Percentiles rank a stretch among this genome's conserved stretches.
phyloP scores from a whole-genome alignment of 306 rosid genomes.

The Rubus parviflorus region DNA sequence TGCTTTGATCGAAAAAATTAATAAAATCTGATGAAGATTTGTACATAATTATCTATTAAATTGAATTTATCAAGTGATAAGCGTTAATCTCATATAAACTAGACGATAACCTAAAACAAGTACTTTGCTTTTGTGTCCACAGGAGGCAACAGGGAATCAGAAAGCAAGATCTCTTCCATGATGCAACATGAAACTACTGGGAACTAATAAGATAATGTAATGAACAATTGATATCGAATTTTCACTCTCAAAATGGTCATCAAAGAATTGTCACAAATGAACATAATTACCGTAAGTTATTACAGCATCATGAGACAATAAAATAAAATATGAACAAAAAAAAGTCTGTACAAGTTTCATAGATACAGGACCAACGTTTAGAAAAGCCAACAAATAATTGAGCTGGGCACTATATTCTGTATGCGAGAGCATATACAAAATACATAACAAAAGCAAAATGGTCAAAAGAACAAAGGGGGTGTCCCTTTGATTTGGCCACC shows the following conservation, averaged over 20 bases:
- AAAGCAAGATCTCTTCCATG: neutral
- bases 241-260: neutral
- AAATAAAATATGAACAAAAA: conserved; percentile 21
- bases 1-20: too few relatives aligned
- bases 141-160: neutral
- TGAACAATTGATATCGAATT: neutral
- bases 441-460: conserved; percentile 35
- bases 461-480: conserved; percentile 23
- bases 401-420: conserved; percentile 43
- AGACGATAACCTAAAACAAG: neutral
- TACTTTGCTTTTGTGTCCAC: neutral
- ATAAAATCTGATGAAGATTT: neutral
- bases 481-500: conserved; percentile 5
- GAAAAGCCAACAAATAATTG: conserved; percentile 55
- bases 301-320: conserved; percentile 4
- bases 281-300: conserved; percentile 19
- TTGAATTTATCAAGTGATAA: neutral
- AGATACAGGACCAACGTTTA: conserved; percentile 55
- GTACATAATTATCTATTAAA: neutral
- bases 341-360: conserved; percentile 72
- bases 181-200: neutral
- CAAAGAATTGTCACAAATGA: conserved; percentile 4
- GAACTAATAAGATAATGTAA: neutral
- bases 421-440: conserved; percentile 60
- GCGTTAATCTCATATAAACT: neutral